phyloP scores from a whole-genome alignment of 2,329 filamentous ascomycete species.

The Colletotrichum liriopes region DNA sequence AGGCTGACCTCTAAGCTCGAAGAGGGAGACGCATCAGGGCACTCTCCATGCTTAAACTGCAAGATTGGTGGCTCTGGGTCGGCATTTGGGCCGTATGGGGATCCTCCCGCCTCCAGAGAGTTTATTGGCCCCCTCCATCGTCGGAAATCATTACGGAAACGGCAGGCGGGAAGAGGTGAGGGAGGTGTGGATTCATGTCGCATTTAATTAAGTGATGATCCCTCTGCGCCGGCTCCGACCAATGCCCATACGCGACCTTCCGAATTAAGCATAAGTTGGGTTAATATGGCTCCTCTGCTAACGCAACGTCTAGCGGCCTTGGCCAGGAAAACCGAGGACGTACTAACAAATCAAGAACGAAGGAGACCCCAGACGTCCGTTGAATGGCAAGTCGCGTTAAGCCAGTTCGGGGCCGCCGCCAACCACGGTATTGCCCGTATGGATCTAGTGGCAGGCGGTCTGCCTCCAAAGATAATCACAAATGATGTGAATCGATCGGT shows the following conservation, averaged over 20 bases:
- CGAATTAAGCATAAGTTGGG: slow-evolving; percentile 39
- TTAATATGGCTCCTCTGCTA: slow-evolving; percentile 19
- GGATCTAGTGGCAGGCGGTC: background rate
- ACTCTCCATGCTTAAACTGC: background rate
- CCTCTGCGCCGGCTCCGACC: slow-evolving; percentile 9
- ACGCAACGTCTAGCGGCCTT: slow-evolving; percentile 15
- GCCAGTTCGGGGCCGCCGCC: background rate
- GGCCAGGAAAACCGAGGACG: background rate
- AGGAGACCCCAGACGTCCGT: background rate
- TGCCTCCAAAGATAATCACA: background rate
- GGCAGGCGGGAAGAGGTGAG: slow-evolving; percentile 32
- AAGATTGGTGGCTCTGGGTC: slow-evolving; percentile 1
- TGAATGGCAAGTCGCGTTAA: background rate
- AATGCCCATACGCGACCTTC: slow-evolving; percentile 35
- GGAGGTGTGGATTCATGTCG: slow-evolving; percentile 29
- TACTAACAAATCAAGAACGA: background rate
- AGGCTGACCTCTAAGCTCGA: background rate
- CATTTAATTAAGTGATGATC: slow-evolving; percentile 20
- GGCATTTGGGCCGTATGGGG: slow-evolving; percentile 32
- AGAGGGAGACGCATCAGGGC: background rate
- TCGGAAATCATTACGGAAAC: slow-evolving; percentile 32
- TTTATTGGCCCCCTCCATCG: slow-evolving; percentile 21
- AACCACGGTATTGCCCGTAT: background rate
- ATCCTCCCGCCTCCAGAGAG: slow-evolving; percentile 35
- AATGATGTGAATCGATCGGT: slow-evolving; percentile 13